Conservation (phyloP, 192 early-diverging fungal genomes). For the Gigaspora rosea region DNA sequence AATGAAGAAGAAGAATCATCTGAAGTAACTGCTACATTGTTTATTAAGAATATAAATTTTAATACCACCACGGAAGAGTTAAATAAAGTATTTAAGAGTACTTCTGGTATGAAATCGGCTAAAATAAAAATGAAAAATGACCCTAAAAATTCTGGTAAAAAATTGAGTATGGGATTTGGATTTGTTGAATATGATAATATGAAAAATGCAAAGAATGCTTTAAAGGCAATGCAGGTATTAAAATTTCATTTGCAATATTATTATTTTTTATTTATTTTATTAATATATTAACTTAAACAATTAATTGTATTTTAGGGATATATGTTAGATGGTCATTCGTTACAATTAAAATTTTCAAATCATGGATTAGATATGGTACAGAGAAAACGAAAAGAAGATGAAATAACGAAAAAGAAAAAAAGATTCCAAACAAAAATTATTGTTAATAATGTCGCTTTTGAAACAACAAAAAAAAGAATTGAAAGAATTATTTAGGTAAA, state of each 20-base stretch:
- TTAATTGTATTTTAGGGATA: constrained; percentile 47
- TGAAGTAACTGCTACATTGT: constrained; percentile 71
- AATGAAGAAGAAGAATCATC: constrained; percentile 51
- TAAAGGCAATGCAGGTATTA: constrained; percentile 82
- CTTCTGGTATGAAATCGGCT: too few relatives aligned
- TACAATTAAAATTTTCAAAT: constrained; percentile 92
- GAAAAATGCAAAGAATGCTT: too few relatives aligned
- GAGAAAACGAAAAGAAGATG: constrained; percentile 43
- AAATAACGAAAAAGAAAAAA: constrained; percentile 49
- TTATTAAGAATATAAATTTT: constrained; percentile 99
- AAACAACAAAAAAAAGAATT: constrained; percentile 95
- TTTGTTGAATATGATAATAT: too few relatives aligned
- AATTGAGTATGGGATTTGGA: too few relatives aligned
- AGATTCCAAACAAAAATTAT: constrained; percentile 83
- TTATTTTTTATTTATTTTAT: background rate
- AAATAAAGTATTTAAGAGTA: too few relatives aligned
- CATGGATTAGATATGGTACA: constrained; percentile 22
- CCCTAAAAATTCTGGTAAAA: too few relatives aligned
- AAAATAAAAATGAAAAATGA: too few relatives aligned
- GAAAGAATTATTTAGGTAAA: constrained; percentile 81
- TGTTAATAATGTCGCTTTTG: constrained; percentile 95
- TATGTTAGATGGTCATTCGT: constrained; percentile 82
- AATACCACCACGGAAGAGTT: too few relatives aligned
- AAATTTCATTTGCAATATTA: background rate
- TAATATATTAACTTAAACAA: background rate